Evolutionary conservation across 352 stramenopile genomes (phyloP).

Genomic region (Pythium phragmiticola): DNA sequence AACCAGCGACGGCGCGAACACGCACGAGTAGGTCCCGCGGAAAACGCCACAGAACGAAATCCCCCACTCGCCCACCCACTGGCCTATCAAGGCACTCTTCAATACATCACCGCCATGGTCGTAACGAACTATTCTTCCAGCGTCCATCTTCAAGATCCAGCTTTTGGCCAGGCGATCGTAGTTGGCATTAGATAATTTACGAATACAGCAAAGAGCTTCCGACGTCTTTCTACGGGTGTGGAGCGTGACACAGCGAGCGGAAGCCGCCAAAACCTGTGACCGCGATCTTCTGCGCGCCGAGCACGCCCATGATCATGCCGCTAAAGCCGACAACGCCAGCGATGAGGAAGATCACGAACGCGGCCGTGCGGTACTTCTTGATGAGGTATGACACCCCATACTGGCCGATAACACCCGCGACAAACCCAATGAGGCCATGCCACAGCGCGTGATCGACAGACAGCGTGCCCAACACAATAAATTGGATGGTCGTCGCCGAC

Average conservation of each 20-base stretch:
- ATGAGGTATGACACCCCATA: constrained; percentile 91
- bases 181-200: constrained; percentile 2
- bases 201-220: neutral
- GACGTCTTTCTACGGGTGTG: constrained; percentile 5
- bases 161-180: neutral
- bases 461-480: constrained; percentile 93
- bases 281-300: constrained; percentile 54
- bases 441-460: constrained; percentile 89
- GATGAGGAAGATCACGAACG: constrained; percentile 80
- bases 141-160: neutral
- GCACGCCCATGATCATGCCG: constrained; percentile 67
- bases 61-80: too few relatives aligned
- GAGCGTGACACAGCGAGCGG: constrained; percentile 52
- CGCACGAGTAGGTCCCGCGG: too few relatives aligned
- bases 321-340: constrained; percentile 70
- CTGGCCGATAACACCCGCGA: constrained; percentile 90
- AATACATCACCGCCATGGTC: too few relatives aligned
- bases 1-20: too few relatives aligned
- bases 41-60: too few relatives aligned
- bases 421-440: constrained; percentile 91
- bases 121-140: too few relatives aligned
- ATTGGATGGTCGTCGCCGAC: constrained; percentile 94
- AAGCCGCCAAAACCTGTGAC: constrained; percentile 73
- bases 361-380: constrained; percentile 85
- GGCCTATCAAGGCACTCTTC: too few relatives aligned